Evolutionary conservation across 257 asterid genomes (phyloP).

Genomic region (Gentiana macrophylla): DNA sequence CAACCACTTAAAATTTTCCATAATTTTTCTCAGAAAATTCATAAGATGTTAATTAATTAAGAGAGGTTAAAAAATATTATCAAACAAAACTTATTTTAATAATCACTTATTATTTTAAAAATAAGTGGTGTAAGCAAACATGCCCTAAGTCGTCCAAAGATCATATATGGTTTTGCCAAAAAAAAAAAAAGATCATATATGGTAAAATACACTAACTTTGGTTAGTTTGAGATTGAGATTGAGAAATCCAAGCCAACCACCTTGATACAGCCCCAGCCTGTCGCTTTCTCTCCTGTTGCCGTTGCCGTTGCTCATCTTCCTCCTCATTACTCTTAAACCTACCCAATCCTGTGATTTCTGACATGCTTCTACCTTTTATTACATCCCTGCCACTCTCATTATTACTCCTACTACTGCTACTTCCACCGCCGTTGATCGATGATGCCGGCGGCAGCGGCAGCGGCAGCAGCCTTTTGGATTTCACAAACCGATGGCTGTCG

Average conservation of each 20-base stretch:
- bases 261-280: conserved; percentile 41
- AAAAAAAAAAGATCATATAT: no score
- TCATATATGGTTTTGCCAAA: no score
- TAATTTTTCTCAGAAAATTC: no score
- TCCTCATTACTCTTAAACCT: conserved; percentile 54
- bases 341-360: conserved; percentile 76
- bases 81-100: no score
- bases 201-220: neutral
- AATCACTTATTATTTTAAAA: no score
- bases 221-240: conserved; percentile 30
- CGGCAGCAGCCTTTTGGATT: conserved; percentile 7
- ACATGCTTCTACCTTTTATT: conserved; percentile 67
- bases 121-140: no score
- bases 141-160: no score
- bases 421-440: conserved; percentile 15
- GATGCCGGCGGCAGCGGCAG: conserved; percentile 5
- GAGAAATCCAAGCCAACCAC: conserved; percentile 85
- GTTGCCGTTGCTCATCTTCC: conserved; percentile 22
- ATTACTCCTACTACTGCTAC: neutral
- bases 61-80: no score
- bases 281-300: conserved; percentile 17
- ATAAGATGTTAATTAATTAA: no score
- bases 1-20: no score
- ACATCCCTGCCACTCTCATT: conserved; percentile 29
- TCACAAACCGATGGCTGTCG: conserved; percentile 18